These are phyloP conservation scores for Hypericum androsaemum DNA, from an alignment of 345 rosid genomes.

Conservation along the genomic window DNA sequence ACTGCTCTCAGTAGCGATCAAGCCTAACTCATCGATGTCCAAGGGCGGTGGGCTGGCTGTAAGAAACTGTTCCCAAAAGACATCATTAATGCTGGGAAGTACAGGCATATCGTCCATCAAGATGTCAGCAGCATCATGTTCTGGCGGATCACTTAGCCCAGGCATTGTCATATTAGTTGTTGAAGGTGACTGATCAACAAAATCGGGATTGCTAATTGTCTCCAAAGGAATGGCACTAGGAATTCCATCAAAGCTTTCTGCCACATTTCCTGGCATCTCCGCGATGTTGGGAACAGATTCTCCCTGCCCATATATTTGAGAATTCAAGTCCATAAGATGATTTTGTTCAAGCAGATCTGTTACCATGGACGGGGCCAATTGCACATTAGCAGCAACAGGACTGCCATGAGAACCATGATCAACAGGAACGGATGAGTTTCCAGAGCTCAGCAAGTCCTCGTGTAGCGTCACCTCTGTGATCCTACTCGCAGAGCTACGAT, in stretches of 20 bases:
- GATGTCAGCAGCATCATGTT: constrained; percentile 6
- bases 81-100: constrained; percentile 47
- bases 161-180: constrained; percentile 4
- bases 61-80: constrained; percentile 27
- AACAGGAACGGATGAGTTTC: constrained; percentile 12
- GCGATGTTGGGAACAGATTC: background rate
- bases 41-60: constrained; percentile 6
- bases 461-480: constrained; percentile 14
- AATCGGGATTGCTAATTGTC: background rate
- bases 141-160: constrained; percentile 8
- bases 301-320: constrained; percentile 10
- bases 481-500: too few species aligned
- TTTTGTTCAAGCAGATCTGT: constrained; percentile 13
- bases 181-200: background rate
- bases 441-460: constrained; percentile 10
- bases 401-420: constrained; percentile 13
- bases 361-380: constrained; percentile 13
- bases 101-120: constrained; percentile 24
- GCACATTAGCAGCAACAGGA: constrained; percentile 17
- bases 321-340: constrained; percentile 9
- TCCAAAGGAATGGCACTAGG: constrained; percentile 1
- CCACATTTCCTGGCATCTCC: background rate
- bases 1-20: constrained; percentile 3
- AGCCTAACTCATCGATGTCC: constrained; percentile 14
- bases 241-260: constrained; percentile 10